A percentile compares a stretch with the other conserved stretches of the same genome.
These are phyloP conservation scores for Prunus yedoensis DNA, from an alignment of 331 rosid genomes.

Conservation along the genomic window DNA sequence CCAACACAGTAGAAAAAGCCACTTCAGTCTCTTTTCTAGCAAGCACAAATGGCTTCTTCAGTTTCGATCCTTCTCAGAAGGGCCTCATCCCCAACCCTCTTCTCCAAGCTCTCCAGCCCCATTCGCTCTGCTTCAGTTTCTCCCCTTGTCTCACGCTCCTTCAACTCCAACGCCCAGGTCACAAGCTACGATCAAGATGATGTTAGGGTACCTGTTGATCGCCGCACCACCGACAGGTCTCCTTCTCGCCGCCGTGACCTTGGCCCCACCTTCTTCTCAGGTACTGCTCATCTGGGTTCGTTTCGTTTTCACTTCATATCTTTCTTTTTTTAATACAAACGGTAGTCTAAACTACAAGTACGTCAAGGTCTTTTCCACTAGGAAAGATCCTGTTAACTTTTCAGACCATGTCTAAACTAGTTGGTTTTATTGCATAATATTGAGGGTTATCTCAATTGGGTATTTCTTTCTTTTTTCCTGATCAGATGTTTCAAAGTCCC, in stretches of 20 bases:
- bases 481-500: too few relatives aligned
- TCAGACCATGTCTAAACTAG: too few relatives aligned
- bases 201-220: constrained; percentile 13
- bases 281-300: constrained; percentile 32
- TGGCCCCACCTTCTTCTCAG: constrained; percentile 36
- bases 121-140: constrained; percentile 30
- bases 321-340: too few relatives aligned
- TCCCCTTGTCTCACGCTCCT: constrained; percentile 48
- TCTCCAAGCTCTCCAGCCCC: constrained; percentile 29
- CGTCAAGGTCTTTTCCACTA: too few relatives aligned
- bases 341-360: too few relatives aligned
- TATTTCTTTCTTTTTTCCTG: too few relatives aligned
- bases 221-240: constrained; percentile 4
- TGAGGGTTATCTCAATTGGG: too few relatives aligned
- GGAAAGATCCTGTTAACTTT: too few relatives aligned
- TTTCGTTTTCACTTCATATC: neutral
- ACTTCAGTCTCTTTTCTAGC: neutral
- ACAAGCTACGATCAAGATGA: constrained; percentile 17
- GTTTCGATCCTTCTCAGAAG: constrained; percentile 28
- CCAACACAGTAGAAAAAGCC: neutral
- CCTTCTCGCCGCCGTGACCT: constrained; percentile 45
- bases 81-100: constrained; percentile 10
- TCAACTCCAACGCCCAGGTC: constrained; percentile 59
- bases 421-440: too few relatives aligned
- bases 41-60: constrained; percentile 24